These are phyloP conservation scores for Sergeia podlipaevii DNA, from an alignment of 208 protist species.

Conservation along the genomic window DNA sequence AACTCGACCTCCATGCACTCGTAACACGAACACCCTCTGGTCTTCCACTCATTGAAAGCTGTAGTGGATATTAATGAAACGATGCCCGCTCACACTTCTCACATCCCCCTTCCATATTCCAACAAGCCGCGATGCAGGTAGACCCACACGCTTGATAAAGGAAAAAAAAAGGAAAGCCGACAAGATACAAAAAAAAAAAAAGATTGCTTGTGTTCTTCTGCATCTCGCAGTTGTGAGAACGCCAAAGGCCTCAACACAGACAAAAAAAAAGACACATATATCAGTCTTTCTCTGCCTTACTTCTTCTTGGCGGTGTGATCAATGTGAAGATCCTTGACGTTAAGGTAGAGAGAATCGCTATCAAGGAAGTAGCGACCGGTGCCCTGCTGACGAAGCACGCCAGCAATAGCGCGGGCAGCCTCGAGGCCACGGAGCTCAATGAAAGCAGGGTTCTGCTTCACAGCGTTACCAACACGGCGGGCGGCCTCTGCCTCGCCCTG, in stretches of 20 bases:
- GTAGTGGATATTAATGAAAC: too few species aligned
- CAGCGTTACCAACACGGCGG: conserved; percentile 85
- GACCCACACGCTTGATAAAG: too few species aligned
- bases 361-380: conserved; percentile 76
- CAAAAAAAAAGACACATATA: too few species aligned
- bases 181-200: not conserved
- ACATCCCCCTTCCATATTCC: too few species aligned
- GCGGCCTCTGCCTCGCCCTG: conserved; percentile 93
- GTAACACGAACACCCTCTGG: too few species aligned
- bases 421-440: conserved; percentile 92
- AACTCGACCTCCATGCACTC: too few species aligned
- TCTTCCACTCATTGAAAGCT: too few species aligned
- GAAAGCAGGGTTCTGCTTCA: conserved; percentile 89
- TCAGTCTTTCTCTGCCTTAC: too few species aligned
- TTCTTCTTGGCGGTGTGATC: not conserved
- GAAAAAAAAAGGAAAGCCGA: conserved; percentile 4
- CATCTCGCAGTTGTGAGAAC: not conserved
- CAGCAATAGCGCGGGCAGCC: conserved; percentile 90
- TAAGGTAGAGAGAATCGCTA: conserved; percentile 77
- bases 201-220: not conserved
- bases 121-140: too few species aligned
- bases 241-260: not conserved
- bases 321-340: conserved; percentile 50
- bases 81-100: too few species aligned
- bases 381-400: conserved; percentile 71